Evolutionary conservation across 768 basidiomycete genomes (phyloP), one percentile per base, ranked within the genome.

Genomic region (Agrocybe pediades): DNA sequence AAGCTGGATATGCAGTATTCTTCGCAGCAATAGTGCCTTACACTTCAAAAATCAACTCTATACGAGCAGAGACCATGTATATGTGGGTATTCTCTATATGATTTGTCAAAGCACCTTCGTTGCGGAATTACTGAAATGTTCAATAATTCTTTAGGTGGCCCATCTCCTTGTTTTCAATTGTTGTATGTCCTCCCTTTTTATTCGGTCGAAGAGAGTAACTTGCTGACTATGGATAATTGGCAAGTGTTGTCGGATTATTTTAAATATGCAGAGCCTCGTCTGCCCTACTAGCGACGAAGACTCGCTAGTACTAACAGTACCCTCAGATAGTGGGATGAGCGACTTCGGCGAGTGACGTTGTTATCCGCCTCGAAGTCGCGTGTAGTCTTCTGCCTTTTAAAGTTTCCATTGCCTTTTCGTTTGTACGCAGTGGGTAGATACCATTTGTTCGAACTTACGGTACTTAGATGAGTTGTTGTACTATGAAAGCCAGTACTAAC

Each of bases 191-290:
- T 17, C 16, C 27, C 13, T 8, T 16, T 40, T 25, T n/a, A n/a
- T n/a, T n/a, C n/a, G n/a, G n/a, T n/a, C n/a, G n/a, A n/a, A n/a
- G n/a, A n/a, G n/a, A n/a, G n/a, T n/a, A n/a, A n/a, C 23, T 15
- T 2, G 17, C 5, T 29, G 6, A 6, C 15, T 29, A 6, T 29
- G 20, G 27, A 24, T 0, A 16, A 17, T 41, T n/a, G 5, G 13
- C n/a, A 11, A 49, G 48, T 49, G 48, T 24, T 49, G 48, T 40
- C 48, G 48, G 19, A 26, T 49, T 17, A 49, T 49, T 11, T 40
- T 49, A 26, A 49, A 49, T 13, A 49, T 49, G 48, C 48, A 49
- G 26, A 39, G 36, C 15, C 11, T 49, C 11, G 48, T 23, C 41
- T 25, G 41, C 24, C 24, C n/a, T 4, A 24, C 23, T 40, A 24